Evolutionary conservation across 257 asterid species (phyloP), one percentile per base, ranked within the genome.

Genomic region (Capsicum pubescens): DNA sequence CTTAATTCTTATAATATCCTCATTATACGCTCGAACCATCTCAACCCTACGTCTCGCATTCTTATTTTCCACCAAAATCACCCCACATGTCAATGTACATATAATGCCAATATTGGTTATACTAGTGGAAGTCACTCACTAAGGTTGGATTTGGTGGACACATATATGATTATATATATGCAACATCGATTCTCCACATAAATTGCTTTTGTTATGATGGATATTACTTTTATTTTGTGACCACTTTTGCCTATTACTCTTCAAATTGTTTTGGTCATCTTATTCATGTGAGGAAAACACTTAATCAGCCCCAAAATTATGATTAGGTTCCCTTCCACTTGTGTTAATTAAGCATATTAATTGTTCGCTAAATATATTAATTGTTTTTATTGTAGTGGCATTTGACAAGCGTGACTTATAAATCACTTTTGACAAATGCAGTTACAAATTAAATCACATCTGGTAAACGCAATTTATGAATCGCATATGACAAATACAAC

Each of bases 71-170:
- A 4, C 44, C 5, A 4, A 39, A 39, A 39, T 39, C 5, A 39
- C 44, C 44, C 44, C 44, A 39, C 44, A 0, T 39, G 5, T 39
- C 44, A 3, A 39, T 39, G 44, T 4, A 39, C 5, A 39, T 39
- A 39, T 70, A 70, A 17, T 32, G 15, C n/a, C 11, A 77, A 78
- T 80, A 44, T 35, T 84, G 88, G 85, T 90, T 90, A 81, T 87
- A 90, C 89, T 86, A 85, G 81, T 92, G 92, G 89, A 90, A 85
- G 72, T 60, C 93, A 84, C 92, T 88, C 13, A 39, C 52, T 68
- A 39, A 46, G 80, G 39, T 85, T 85, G 86, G 81, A 88, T 89
- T 88, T 64, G 82, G 84, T 87, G 63, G 63, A 57, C 81, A 26
- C 42, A 50, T 21, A 72, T 46, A 35, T 39, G 63, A 52, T 46